Percentiles rank a stretch among this genome's conserved stretches.
phyloP scores from a whole-genome alignment of 257 asterid species.

The Solanum boliviense region DNA sequence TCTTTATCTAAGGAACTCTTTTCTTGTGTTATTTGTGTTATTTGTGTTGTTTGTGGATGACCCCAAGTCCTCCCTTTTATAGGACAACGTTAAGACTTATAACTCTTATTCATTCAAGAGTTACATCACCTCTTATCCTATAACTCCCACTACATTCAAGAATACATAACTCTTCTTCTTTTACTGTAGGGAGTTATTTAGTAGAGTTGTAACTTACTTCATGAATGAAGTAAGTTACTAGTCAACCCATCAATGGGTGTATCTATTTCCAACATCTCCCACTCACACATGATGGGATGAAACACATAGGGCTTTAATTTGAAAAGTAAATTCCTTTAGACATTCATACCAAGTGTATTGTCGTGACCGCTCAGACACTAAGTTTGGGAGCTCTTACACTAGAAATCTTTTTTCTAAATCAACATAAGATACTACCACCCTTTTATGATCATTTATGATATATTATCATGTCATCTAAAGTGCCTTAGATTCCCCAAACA shows the following conservation, averaged over 20 bases:
- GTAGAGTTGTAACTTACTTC: not conserved
- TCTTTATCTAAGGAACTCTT: not conserved
- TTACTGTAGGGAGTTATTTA: not conserved
- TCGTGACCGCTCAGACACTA: too few relatives aligned
- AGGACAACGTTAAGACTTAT: not conserved
- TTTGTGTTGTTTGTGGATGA: not conserved
- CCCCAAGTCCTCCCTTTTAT: not conserved
- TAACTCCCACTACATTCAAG: not conserved
- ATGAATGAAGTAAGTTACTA: not conserved
- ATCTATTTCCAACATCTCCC: too few relatives aligned
- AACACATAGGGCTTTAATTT: too few relatives aligned
- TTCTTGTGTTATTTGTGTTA: not conserved
- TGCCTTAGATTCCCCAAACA: too few relatives aligned
- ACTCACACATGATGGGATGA: not conserved
- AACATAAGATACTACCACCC: too few relatives aligned
- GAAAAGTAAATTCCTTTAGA: too few relatives aligned
- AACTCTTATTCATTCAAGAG: not conserved
- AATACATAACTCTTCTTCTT: not conserved
- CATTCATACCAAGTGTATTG: too few relatives aligned
- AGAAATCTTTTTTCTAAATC: too few relatives aligned
- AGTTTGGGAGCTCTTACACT: too few relatives aligned
- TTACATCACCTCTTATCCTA: not conserved
- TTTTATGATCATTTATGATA: too few relatives aligned
- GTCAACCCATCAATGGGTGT: not conserved
- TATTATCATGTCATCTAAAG: too few relatives aligned